Conservation (phyloP, 2,329 filamentous ascomycete genomes). For the Scedosporium aurantiacum region DNA sequence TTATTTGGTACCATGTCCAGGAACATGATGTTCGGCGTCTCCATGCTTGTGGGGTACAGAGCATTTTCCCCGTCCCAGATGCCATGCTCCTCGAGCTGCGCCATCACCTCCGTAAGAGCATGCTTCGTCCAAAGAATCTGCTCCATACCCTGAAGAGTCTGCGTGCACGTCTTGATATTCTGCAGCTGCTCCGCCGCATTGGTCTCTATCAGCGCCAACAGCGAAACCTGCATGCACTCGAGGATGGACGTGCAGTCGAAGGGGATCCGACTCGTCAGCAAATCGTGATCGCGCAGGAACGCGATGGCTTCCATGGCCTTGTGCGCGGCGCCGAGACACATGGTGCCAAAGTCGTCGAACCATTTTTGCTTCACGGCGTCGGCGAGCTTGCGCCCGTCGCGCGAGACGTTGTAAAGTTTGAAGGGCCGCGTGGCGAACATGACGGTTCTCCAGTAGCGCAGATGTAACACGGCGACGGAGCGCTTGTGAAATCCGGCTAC, state of each 20-base stretch:
- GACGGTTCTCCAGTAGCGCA: constrained; percentile 9
- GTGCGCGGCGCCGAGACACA: constrained; percentile 14
- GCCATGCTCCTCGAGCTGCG: constrained; percentile 8
- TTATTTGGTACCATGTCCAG: background rate
- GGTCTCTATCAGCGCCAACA: constrained; percentile 12
- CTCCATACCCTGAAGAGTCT: constrained; percentile 16
- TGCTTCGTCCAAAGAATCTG: constrained; percentile 16
- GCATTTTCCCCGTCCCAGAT: background rate
- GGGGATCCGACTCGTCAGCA: constrained; percentile 14
- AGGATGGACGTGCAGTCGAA: constrained; percentile 14
- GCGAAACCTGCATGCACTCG: constrained; percentile 16
- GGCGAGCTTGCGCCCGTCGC: constrained; percentile 1
- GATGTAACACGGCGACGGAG: constrained; percentile 15
- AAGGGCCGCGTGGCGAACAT: constrained; percentile 12
- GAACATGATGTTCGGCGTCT: background rate
- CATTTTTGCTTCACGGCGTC: constrained; percentile 12
- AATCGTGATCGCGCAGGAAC: constrained; percentile 12
- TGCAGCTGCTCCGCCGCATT: constrained; percentile 4
- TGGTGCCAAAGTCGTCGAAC: constrained; percentile 13
- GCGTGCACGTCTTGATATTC: constrained; percentile 11
- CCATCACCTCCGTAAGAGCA: constrained; percentile 15
- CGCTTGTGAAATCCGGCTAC: constrained; percentile 14
- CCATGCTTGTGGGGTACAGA: background rate
- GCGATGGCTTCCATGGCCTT: constrained; percentile 12
- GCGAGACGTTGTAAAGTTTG: constrained; percentile 13